Conservation (phyloP, 2,329 filamentous ascomycete species). For the Trichoderma atroviride region DNA sequence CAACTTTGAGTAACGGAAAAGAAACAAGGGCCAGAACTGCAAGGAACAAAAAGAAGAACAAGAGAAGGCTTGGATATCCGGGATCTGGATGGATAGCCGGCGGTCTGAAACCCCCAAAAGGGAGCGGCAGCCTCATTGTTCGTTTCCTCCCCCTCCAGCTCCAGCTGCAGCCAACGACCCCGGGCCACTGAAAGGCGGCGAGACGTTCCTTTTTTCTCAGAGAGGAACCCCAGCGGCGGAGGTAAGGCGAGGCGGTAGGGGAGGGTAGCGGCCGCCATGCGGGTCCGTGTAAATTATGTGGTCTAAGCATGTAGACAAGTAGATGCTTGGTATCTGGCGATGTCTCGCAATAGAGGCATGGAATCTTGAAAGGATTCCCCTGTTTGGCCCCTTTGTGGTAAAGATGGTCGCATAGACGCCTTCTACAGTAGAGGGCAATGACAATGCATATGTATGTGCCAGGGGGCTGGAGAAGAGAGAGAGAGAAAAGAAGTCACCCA, state of each 20-base stretch:
- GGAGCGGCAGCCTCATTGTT: neutral
- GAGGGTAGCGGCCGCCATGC: constrained; percentile 4
- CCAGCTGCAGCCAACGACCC: neutral
- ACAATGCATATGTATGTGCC: neutral
- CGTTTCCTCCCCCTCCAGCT: neutral
- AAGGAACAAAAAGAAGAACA: neutral
- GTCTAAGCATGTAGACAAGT: neutral
- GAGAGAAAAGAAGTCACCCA: neutral
- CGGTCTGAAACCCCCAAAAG: neutral
- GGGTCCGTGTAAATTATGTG: constrained; percentile 3
- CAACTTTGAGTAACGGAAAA: neutral
- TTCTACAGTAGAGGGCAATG: neutral
- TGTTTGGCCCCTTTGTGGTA: neutral
- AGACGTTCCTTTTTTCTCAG: neutral
- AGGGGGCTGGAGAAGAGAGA: neutral
- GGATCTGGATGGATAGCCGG: constrained; percentile 2
- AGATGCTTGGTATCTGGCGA: neutral
- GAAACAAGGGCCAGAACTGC: neutral
- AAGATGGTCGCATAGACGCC: neutral
- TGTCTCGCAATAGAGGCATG: neutral
- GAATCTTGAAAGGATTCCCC: neutral
- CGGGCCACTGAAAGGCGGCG: constrained; percentile 8
- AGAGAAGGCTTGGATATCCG: neutral
- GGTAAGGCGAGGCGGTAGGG: constrained; percentile 1
- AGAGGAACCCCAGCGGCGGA: neutral